Conservation (phyloP, 495 filamentous ascomycete genomes). For the Podospora sp. region DNA sequence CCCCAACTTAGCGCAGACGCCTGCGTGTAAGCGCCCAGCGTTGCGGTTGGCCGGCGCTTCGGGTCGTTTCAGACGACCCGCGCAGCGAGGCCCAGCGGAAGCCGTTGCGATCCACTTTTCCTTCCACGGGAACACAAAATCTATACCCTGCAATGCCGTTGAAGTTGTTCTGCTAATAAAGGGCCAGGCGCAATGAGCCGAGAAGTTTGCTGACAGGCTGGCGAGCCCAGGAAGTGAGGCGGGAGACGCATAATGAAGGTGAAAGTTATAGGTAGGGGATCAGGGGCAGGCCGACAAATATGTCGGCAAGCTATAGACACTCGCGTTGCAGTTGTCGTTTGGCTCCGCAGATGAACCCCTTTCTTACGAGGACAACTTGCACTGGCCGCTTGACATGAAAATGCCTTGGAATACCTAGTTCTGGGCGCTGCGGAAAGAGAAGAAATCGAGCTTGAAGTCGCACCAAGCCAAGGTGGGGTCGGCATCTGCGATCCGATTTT, state of each 20-base stretch:
- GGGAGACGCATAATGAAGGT: neutral
- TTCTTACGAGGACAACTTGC: too few relatives aligned
- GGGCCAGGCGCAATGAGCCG: neutral
- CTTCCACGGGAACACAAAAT: neutral
- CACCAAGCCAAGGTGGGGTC: neutral
- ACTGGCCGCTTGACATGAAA: neutral
- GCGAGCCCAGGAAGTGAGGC: neutral
- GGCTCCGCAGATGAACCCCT: too few relatives aligned
- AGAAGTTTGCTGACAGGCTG: neutral
- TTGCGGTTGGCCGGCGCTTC: conserved; percentile 18
- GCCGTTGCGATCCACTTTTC: neutral
- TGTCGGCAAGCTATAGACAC: too few relatives aligned
- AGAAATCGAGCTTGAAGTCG: neutral
- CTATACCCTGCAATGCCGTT: neutral
- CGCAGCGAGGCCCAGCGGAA: neutral
- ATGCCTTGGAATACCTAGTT: neutral
- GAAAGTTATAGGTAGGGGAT: neutral
- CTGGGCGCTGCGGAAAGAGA: neutral
- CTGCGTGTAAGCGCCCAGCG: conserved; percentile 14
- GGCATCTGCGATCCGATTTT: neutral
- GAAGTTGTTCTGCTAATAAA: neutral
- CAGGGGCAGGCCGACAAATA: neutral
- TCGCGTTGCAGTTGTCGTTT: too few relatives aligned
- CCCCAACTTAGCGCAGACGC: neutral
- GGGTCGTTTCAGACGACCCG: conserved; percentile 11